These are phyloP conservation scores for Rhizoctonia solani DNA, from an alignment of 1,284 basidiomycete genomes.

Conservation along the genomic window DNA sequence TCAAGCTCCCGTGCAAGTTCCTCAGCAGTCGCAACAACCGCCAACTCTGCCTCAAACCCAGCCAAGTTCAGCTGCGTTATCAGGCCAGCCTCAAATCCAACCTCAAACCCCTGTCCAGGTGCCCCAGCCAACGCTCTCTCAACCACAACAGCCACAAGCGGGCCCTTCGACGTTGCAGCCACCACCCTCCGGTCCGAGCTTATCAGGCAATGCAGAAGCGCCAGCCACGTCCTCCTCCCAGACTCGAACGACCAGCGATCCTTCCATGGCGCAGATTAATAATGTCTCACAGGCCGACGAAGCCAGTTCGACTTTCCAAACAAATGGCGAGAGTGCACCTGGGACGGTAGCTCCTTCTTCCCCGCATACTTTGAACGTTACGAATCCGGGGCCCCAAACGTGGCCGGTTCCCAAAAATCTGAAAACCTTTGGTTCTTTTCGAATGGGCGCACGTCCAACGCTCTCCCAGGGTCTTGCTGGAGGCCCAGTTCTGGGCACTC, in stretches of 20 bases:
- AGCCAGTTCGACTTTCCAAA: conserved; percentile 2
- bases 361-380: conserved; percentile 21
- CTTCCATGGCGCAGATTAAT: conserved; percentile 32
- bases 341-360: background rate
- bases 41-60: conserved; percentile 3
- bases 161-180: background rate
- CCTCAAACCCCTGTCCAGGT: background rate
- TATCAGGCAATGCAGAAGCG: background rate
- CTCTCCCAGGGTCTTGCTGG: conserved; percentile 38
- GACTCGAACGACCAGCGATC: conserved; percentile 5
- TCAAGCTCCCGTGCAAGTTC: background rate
- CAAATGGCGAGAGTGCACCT: background rate
- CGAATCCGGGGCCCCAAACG: conserved; percentile 36
- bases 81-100: too few species aligned
- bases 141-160: conserved; percentile 20
- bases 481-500: conserved; percentile 28
- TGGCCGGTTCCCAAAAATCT: conserved; percentile 37
- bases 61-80: background rate
- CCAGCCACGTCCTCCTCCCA: background rate
- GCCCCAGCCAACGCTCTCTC: conserved; percentile 1
- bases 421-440: conserved; percentile 26
- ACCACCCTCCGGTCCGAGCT: background rate
- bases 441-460: conserved; percentile 38
- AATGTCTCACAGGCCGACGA: background rate
- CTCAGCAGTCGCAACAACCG: background rate